A percentile compares a stretch with the other conserved stretches of the same genome.
phyloP scores from a whole-genome alignment of 2,329 filamentous ascomycete genomes.

The Fusarium nanum region DNA sequence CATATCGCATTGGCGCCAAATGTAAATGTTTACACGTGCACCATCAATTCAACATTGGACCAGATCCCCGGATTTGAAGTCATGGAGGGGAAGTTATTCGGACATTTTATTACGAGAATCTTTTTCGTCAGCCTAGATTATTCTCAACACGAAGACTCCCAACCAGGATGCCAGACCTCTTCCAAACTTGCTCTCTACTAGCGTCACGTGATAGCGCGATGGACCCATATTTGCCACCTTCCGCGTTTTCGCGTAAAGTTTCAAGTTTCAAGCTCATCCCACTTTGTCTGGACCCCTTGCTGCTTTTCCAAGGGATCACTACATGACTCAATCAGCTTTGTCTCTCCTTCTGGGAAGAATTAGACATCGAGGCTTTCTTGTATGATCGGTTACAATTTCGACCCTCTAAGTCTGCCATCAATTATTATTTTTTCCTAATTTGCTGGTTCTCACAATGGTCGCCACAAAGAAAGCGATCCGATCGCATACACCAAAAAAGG shows the following conservation, averaged over 20 bases:
- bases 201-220: slow-evolving; percentile 51
- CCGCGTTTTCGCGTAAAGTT: slow-evolving; percentile 39
- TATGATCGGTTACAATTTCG: not conserved
- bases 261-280: slow-evolving; percentile 33
- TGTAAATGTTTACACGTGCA: not conserved
- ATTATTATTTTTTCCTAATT: not conserved
- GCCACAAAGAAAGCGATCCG: slow-evolving; percentile 50
- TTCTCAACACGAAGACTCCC: not conserved
- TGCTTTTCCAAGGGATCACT: not conserved
- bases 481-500: slow-evolving; percentile 50
- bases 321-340: not conserved
- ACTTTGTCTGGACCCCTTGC: slow-evolving; percentile 12
- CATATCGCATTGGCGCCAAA: not conserved
- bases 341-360: not conserved
- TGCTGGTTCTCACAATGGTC: slow-evolving; percentile 47
- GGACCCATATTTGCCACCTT: slow-evolving; percentile 16
- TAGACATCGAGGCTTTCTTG: not conserved
- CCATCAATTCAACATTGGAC: not conserved
- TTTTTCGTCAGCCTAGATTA: not conserved
- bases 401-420: not conserved
- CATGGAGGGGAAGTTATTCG: not conserved
- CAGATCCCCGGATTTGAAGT: not conserved
- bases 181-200: not conserved
- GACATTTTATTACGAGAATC: not conserved
- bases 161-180: not conserved